phyloP scores from a whole-genome alignment of 139 green algal species.

The Coelastrella sp. region DNA sequence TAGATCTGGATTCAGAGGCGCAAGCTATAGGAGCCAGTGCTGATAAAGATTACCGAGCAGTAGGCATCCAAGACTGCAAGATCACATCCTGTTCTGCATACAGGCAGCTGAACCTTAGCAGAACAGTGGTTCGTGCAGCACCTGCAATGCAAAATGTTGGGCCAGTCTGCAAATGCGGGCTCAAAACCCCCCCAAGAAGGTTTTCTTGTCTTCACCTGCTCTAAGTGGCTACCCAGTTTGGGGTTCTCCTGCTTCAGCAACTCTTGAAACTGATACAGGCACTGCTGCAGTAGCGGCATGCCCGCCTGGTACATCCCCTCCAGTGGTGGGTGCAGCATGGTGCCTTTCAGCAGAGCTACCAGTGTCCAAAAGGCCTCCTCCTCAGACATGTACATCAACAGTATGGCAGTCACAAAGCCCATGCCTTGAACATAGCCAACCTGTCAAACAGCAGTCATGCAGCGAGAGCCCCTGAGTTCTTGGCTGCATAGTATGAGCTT shows the following conservation, averaged over 20 bases:
- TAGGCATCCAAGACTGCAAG: too few relatives aligned
- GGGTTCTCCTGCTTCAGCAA: slow-evolving; percentile 67
- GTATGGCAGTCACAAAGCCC: slow-evolving; percentile 88
- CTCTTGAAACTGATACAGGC: slow-evolving; percentile 73
- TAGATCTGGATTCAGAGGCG: too few relatives aligned
- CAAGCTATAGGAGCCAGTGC: too few relatives aligned
- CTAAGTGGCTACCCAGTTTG: slow-evolving; percentile 66
- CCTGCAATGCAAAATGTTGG: background rate
- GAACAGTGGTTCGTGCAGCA: background rate
- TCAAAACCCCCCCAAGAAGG: too few relatives aligned
- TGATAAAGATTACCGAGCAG: too few relatives aligned
- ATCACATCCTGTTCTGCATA: too few relatives aligned
- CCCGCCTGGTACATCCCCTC: slow-evolving; percentile 78
- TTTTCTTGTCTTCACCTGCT: slow-evolving; percentile 5
- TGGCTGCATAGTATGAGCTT: background rate
- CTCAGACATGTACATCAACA: slow-evolving; percentile 92
- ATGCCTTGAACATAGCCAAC: slow-evolving; percentile 94
- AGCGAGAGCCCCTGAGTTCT: background rate
- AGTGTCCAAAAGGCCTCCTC: slow-evolving; percentile 95
- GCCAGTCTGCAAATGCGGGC: background rate
- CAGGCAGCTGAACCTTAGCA: background rate
- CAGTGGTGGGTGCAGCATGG: slow-evolving; percentile 57
- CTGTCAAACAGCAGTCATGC: slow-evolving; percentile 45
- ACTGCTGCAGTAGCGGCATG: slow-evolving; percentile 86
- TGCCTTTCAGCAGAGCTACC: slow-evolving; percentile 81